Base-by-base conservation (phyloP, 2,329 filamentous ascomycete genomes). In the Arthrobotrys conoides region DNA sequence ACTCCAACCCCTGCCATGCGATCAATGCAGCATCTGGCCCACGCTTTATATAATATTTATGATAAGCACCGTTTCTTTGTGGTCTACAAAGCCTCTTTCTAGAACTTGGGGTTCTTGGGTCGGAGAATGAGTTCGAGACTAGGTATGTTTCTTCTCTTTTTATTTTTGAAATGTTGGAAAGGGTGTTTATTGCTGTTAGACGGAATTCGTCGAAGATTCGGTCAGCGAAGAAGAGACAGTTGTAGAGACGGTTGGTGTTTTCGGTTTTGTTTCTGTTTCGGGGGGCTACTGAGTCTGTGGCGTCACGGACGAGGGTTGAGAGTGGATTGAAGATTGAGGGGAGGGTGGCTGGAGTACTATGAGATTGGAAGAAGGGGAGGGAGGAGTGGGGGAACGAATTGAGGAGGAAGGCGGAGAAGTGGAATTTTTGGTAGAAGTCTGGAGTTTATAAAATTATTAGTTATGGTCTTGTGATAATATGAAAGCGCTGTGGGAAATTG, bases 381-480 rank as follows among this genome's bases (percentile, higher is more conserved):
- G 66, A 59, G 24, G 53, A 20, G 51, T 61, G 38, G 16, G 66
- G 66, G 48, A 70, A 70, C 24, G 53, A 55, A 24, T 6, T 48
- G 46, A 70, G 44, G 20, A 70, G 22, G 66, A 70, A 70, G 51
- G 66, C 66, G 22, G 57, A 36, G 41, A 70, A 70, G 41, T 70
- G 66, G 53, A 61, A 61, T 44, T 61, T 61, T 24, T 70, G 51
- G n/a, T 61, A 55, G 36, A 70, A 48, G 66, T 70, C 53, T 44
- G 22, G 20, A 14, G n/a, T 46, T 46, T 69, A 46, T 18, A 46
- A 22, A 57, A 16, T 20, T 2, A 33, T 51, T 53, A 67, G 44
- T 48, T 24, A 14, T 51, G 3, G 10, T 24, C 12, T 51, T 2
- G 48, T 30, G 2, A 10, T 24, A 30, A 8, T 3, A 3, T 33